Evolutionary conservation across 495 filamentous ascomycete genomes (phyloP).

Genomic region (Letharia columbiana): DNA sequence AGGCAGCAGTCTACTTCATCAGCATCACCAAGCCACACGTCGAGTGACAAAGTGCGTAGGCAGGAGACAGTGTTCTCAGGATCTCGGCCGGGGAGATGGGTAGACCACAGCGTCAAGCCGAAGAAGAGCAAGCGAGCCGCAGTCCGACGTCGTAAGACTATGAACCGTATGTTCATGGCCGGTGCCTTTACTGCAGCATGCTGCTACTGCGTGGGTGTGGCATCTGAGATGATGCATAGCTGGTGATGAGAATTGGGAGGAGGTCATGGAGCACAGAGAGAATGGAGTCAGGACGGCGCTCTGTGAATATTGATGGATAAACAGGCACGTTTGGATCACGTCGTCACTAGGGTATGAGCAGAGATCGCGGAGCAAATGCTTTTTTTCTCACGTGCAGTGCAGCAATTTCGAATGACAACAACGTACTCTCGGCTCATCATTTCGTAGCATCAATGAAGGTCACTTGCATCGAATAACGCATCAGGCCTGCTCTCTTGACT

Average conservation of each 20-base stretch:
- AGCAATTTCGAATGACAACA: neutral
- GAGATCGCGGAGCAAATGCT: neutral
- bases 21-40: conserved; percentile 7
- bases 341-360: neutral
- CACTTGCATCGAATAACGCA: neutral
- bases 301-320: too few species aligned
- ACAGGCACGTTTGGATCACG: neutral
- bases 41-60: conserved; percentile 43
- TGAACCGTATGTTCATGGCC: conserved; percentile 47
- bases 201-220: conserved; percentile 62
- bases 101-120: conserved; percentile 24
- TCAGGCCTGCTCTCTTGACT: neutral
- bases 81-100: conserved; percentile 28
- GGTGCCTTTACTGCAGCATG: conserved; percentile 52
- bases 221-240: conserved; percentile 54
- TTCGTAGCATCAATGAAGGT: neutral
- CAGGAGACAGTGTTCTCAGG: conserved; percentile 53
- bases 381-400: neutral
- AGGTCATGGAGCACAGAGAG: neutral
- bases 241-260: neutral
- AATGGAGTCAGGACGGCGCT: neutral
- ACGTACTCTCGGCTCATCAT: neutral
- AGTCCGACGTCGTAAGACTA: conserved; percentile 30
- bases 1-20: neutral
- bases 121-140: conserved; percentile 24